Evolutionary conservation across 306 rosid genomes (phyloP).

Genomic region (Delonix regia): DNA sequence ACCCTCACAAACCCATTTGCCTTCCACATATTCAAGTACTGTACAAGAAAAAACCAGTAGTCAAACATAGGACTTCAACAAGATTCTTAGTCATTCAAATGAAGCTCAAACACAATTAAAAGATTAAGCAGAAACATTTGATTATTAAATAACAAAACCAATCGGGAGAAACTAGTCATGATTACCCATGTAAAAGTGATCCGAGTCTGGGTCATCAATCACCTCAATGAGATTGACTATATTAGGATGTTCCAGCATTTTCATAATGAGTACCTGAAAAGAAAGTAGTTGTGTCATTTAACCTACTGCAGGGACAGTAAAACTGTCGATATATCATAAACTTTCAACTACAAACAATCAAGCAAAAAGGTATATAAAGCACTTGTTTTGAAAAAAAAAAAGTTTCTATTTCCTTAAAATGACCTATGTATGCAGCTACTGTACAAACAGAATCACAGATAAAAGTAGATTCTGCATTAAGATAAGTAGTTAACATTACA

Average conservation of each 20-base stretch:
- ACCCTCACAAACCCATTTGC: slow-evolving; percentile 94
- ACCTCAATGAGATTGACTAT: slow-evolving; percentile 94
- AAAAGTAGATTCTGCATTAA: slow-evolving; percentile 7
- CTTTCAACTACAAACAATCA: not conserved
- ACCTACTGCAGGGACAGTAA: slow-evolving; percentile 13
- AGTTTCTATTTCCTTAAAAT: slow-evolving; percentile 6
- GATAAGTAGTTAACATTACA: not conserved
- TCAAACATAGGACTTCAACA: slow-evolving; percentile 23
- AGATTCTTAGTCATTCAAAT: not conserved
- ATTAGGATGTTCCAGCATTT: slow-evolving; percentile 92
- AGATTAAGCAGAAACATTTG: slow-evolving; percentile 6
- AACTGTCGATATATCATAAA: slow-evolving; percentile 29
- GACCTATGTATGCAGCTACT: not conserved
- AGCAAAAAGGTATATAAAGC: slow-evolving; percentile 8
- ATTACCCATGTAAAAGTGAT: slow-evolving; percentile 93
- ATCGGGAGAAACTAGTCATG: slow-evolving; percentile 27
- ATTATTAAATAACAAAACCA: slow-evolving; percentile 28
- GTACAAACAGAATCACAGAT: slow-evolving; percentile 22
- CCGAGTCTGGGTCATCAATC: slow-evolving; percentile 87
- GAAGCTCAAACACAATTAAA: slow-evolving; percentile 16
- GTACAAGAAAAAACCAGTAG: slow-evolving; percentile 37
- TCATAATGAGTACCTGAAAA: slow-evolving; percentile 86
- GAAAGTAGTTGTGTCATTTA: slow-evolving; percentile 23
- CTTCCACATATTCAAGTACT: slow-evolving; percentile 97
- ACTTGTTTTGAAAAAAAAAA: not conserved